A percentile compares a stretch with the other conserved stretches of the same genome.
Conservation (phyloP, 2,329 filamentous ascomycete species). For the Penicillium italicum region DNA sequence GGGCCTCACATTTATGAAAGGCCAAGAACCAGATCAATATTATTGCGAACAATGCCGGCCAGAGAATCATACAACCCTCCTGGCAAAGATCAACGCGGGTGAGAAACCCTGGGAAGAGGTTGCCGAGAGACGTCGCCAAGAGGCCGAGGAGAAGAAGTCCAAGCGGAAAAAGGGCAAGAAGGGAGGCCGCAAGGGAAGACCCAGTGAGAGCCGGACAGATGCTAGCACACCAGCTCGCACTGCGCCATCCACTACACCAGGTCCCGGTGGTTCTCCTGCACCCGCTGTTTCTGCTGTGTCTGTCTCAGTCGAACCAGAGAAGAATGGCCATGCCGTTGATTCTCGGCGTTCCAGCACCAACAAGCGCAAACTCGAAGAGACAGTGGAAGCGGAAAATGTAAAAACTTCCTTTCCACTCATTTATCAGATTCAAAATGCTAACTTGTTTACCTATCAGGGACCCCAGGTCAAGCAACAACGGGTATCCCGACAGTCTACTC, state of each 20-base stretch:
- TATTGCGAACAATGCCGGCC: constrained; percentile 89
- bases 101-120: constrained; percentile 82
- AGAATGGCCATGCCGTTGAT: constrained; percentile 25
- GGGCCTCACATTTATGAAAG: constrained; percentile 71
- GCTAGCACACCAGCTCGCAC: constrained; percentile 39
- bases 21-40: constrained; percentile 78
- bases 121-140: constrained; percentile 60
- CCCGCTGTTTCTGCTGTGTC: constrained; percentile 25
- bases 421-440: constrained; percentile 17
- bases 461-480: constrained; percentile 44
- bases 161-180: constrained; percentile 55
- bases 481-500: constrained; percentile 29
- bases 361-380: constrained; percentile 46
- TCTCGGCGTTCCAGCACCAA: constrained; percentile 32
- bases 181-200: constrained; percentile 58
- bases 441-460: constrained; percentile 29
- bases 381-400: constrained; percentile 35
- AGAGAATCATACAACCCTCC: constrained; percentile 73
- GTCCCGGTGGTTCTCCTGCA: constrained; percentile 22
- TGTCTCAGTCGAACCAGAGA: constrained; percentile 26
- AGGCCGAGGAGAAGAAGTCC: constrained; percentile 55
- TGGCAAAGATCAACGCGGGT: constrained; percentile 73
- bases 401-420: constrained; percentile 11
- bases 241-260: constrained; percentile 28
- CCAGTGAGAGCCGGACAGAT: constrained; percentile 59